phyloP scores from a whole-genome alignment of 306 rosid genomes.

The Abrus precatorius region DNA sequence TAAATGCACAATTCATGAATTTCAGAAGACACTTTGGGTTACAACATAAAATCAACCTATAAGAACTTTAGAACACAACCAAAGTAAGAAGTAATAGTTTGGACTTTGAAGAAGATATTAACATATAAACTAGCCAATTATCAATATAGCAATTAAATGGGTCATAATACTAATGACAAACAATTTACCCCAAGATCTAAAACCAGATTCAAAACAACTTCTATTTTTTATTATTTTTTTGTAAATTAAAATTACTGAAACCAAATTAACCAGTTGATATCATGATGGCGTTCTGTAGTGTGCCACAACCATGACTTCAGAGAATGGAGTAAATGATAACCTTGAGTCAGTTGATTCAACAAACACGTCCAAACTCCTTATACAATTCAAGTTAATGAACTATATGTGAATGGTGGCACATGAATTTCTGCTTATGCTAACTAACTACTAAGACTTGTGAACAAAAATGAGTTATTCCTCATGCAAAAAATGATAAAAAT shows the following conservation, averaged over 20 bases:
- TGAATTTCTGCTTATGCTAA: neutral
- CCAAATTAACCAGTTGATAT: slow-evolving; percentile 2
- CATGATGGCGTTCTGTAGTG: slow-evolving; percentile 9
- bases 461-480: neutral
- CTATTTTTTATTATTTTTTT: neutral
- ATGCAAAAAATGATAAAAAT: neutral
- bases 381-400: neutral
- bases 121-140: neutral
- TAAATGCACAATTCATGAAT: neutral
- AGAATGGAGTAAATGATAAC: slow-evolving; percentile 14
- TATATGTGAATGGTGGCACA: slow-evolving; percentile 19
- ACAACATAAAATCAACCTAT: slow-evolving; percentile 11
- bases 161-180: neutral
- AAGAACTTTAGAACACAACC: neutral
- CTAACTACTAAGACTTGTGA: slow-evolving; percentile 21
- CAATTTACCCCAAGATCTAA: slow-evolving; percentile 29
- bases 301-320: neutral
- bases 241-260: slow-evolving; percentile 6
- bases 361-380: slow-evolving; percentile 4
- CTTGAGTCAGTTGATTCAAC: slow-evolving; percentile 6
- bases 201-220: slow-evolving; percentile 4
- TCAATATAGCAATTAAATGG: slow-evolving; percentile 18
- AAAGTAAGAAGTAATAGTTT: neutral
- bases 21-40: neutral
- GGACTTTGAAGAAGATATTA: neutral